Evolutionary conservation across 2,329 filamentous ascomycete genomes (phyloP).

Genomic region (Botrytis porri): DNA sequence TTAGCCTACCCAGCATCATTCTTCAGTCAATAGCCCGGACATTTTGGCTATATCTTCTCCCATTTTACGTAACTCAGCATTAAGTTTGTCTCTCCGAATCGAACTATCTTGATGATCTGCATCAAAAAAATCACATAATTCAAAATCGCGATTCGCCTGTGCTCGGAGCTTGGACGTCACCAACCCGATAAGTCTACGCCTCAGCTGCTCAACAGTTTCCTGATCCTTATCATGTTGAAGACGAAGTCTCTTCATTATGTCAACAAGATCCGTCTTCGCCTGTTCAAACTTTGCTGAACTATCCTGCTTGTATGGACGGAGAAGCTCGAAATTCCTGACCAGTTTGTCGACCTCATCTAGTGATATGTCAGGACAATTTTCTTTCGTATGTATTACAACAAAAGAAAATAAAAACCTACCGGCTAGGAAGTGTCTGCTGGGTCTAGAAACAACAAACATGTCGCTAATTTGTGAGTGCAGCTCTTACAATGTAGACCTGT

Average conservation of each 20-base stretch:
- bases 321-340: neutral
- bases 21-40: neutral
- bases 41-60: rapidly evolving
- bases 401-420: rapidly evolving
- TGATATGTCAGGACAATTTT: neutral
- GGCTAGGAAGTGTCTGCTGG: neutral
- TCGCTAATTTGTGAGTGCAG: neutral
- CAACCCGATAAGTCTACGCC: neutral
- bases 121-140: neutral
- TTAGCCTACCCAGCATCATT: neutral
- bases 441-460: neutral
- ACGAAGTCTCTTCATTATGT: rapidly evolving
- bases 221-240: neutral
- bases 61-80: rapidly evolving
- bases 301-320: too few relatives aligned
- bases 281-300: neutral
- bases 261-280: neutral
- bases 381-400: neutral
- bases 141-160: rapidly evolving
- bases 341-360: neutral
- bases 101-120: rapidly evolving
- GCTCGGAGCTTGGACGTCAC: neutral
- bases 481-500: neutral
- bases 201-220: neutral
- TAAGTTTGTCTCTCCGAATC: rapidly evolving